A percentile compares a stretch with the other conserved stretches of the same genome.
Conservation (phyloP, 345 rosid genomes). For the Gossypium stocksii region DNA sequence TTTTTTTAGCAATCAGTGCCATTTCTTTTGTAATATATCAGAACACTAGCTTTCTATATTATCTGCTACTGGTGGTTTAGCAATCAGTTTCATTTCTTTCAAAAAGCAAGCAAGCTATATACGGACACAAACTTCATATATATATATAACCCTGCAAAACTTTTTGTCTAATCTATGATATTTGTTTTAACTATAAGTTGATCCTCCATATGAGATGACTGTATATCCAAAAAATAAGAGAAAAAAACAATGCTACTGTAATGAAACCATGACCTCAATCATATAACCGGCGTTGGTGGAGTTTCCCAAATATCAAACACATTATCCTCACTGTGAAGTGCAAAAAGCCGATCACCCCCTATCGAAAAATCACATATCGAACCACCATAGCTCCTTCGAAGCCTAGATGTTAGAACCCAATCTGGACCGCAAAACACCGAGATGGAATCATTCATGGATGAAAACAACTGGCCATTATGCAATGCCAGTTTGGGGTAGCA, state of each 20-base stretch:
- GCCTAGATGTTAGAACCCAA: slow-evolving; percentile 79
- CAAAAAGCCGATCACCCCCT: slow-evolving; percentile 86
- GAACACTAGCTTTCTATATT: not conserved
- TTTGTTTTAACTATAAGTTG: slow-evolving; percentile 2
- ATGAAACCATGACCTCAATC: slow-evolving; percentile 26
- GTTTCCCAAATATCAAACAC: slow-evolving; percentile 95
- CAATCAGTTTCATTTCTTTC: slow-evolving; percentile 21
- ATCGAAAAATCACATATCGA: slow-evolving; percentile 89
- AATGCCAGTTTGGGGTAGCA: slow-evolving; percentile 86
- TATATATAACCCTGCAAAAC: not conserved
- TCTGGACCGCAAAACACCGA: slow-evolving; percentile 90
- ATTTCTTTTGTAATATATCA: slow-evolving; percentile 20
- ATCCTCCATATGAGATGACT: not conserved
- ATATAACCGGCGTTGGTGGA: slow-evolving; percentile 62
- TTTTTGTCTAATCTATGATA: slow-evolving; percentile 12
- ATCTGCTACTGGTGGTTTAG: not conserved
- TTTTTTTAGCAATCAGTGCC: slow-evolving; percentile 17
- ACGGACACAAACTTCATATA: slow-evolving; percentile 19
- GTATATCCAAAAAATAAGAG: slow-evolving; percentile 15
- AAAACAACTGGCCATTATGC: slow-evolving; percentile 79
- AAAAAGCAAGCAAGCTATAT: slow-evolving; percentile 6
- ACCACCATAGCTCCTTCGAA: slow-evolving; percentile 63
- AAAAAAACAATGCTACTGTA: not conserved
- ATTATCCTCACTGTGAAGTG: slow-evolving; percentile 86
- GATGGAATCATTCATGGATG: slow-evolving; percentile 86